Percentiles rank a stretch among this genome's conserved stretches.
These are phyloP conservation scores for Parsonsia alboflavescens DNA, from an alignment of 257 asterid genomes.

Conservation along the genomic window DNA sequence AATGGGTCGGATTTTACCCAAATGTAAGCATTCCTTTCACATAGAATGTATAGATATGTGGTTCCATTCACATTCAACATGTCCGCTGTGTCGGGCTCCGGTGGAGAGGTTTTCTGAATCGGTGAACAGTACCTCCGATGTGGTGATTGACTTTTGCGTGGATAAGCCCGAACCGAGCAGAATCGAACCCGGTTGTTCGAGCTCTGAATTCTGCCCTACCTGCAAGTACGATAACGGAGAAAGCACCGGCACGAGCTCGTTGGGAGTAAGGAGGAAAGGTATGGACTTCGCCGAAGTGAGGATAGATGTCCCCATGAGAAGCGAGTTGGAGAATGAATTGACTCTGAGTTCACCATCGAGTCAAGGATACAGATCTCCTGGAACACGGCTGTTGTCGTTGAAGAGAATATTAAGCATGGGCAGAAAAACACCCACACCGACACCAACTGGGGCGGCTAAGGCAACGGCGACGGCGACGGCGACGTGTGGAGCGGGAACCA, in stretches of 20 bases:
- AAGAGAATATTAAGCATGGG: constrained; percentile 62
- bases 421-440: constrained; percentile 36
- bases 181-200: constrained; percentile 35
- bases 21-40: constrained; percentile 68
- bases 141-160: constrained; percentile 7
- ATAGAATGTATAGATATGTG: constrained; percentile 79
- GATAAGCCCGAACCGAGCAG: background rate
- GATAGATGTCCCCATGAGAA: constrained; percentile 56
- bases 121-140: constrained; percentile 15
- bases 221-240: constrained; percentile 24
- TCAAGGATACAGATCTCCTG: constrained; percentile 38
- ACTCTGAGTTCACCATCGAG: constrained; percentile 42
- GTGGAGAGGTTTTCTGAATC: constrained; percentile 39
- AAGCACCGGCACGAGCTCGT: constrained; percentile 17
- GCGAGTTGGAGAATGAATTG: constrained; percentile 36
- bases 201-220: constrained; percentile 27
- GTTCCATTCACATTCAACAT: constrained; percentile 74
- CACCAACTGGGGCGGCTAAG: constrained; percentile 15
- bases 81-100: constrained; percentile 78
- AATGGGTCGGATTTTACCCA: constrained; percentile 54
- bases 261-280: constrained; percentile 45
- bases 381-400: constrained; percentile 46
- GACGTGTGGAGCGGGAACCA: constrained; percentile 26
- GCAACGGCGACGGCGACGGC: constrained; percentile 41
- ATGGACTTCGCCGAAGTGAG: constrained; percentile 40